These are phyloP conservation scores for Hypoxylon trugodes DNA, from an alignment of 495 filamentous ascomycete species.

Conservation along the genomic window DNA sequence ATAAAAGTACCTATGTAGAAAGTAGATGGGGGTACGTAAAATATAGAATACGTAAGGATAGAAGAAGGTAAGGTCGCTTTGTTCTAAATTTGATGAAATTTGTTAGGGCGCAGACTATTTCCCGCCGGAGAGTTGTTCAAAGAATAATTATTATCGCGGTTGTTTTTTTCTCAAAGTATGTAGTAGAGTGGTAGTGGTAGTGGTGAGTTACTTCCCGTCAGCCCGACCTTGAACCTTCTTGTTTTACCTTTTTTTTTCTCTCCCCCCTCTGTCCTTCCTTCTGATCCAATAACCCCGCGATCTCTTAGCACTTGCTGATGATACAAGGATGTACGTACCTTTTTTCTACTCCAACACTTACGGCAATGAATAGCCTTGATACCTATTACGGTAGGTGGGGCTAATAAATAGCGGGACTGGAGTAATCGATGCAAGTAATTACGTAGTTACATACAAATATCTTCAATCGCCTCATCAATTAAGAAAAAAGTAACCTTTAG, in stretches of 20 bases:
- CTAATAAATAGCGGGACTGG: constrained; percentile 10
- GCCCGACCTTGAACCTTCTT: constrained; percentile 3
- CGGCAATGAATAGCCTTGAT: constrained; percentile 12
- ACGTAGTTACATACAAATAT: constrained; percentile 12
- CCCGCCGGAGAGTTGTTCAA: neutral
- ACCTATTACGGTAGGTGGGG: constrained; percentile 31
- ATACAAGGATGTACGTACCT: neutral
- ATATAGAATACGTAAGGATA: neutral
- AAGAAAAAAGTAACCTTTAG: constrained; percentile 20
- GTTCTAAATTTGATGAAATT: neutral
- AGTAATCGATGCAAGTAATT: constrained; percentile 28
- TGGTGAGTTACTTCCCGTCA: constrained; percentile 30
- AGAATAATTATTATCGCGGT: constrained; percentile 15
- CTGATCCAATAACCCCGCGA: constrained; percentile 23
- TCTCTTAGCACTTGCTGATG: constrained; percentile 1
- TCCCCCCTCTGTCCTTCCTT: too few species aligned
- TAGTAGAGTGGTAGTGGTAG: neutral
- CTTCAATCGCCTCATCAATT: constrained; percentile 6
- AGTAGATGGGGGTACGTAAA: neutral
- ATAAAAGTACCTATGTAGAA: neutral
- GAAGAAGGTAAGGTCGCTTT: neutral
- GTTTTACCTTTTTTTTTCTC: constrained; percentile 3
- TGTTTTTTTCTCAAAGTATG: neutral
- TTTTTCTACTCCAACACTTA: neutral
- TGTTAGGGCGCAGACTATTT: constrained; percentile 6